These are phyloP conservation scores for Spathaspora passalidarum DNA, from an alignment of 805 yeast species.

Conservation along the genomic window DNA sequence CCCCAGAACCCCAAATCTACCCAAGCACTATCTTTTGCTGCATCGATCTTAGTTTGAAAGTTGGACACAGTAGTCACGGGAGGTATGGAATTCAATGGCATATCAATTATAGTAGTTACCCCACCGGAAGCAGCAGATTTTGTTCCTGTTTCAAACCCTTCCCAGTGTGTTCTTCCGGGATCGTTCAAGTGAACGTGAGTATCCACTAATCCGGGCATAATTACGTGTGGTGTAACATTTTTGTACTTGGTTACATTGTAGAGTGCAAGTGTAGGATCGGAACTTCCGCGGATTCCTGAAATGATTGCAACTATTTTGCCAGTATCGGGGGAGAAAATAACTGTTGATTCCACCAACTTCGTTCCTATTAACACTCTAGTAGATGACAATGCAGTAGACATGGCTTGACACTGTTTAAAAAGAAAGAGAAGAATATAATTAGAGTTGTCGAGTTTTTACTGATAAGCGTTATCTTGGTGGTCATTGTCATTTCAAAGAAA, in stretches of 20 bases:
- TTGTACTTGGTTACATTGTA: slow-evolving; percentile 48
- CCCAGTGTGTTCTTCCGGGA: slow-evolving; percentile 99
- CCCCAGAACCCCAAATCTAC: slow-evolving; percentile 97
- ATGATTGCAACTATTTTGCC: slow-evolving; percentile 58
- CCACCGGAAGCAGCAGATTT: slow-evolving; percentile 95
- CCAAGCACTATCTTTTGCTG: slow-evolving; percentile 83
- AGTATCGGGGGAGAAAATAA: slow-evolving; percentile 51
- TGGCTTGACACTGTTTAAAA: slow-evolving; percentile 15
- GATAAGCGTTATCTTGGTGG: not conserved
- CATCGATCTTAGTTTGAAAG: slow-evolving; percentile 68
- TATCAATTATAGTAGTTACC: slow-evolving; percentile 91
- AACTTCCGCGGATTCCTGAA: slow-evolving; percentile 33
- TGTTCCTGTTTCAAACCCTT: slow-evolving; percentile 96
- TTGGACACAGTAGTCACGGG: slow-evolving; percentile 87
- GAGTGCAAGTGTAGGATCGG: slow-evolving; percentile 40
- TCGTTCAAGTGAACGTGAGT: slow-evolving; percentile 94
- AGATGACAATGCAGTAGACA: slow-evolving; percentile 67
- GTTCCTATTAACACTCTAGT: slow-evolving; percentile 51
- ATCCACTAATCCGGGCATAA: slow-evolving; percentile 90
- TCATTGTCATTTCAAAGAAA: not conserved
- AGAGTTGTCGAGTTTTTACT: not conserved
- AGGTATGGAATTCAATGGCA: slow-evolving; percentile 95
- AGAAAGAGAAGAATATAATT: not conserved
- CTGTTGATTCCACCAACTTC: slow-evolving; percentile 54
- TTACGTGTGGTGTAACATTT: slow-evolving; percentile 57